phyloP scores from a whole-genome alignment of 2,329 filamentous ascomycete species.

The Pezicula neosporulosa region DNA sequence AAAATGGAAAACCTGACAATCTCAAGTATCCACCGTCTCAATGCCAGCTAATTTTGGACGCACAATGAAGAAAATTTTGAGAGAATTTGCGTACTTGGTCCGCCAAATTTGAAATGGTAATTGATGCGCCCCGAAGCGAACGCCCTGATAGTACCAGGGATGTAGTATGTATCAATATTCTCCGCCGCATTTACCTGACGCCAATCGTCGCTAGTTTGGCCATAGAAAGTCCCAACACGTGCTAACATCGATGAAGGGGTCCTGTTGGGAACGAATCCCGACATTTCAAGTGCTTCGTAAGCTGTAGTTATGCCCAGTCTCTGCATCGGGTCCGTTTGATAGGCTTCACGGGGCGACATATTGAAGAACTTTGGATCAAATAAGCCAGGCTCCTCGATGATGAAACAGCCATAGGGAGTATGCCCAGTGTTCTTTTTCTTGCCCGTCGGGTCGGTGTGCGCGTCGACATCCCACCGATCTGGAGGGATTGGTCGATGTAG shows the following conservation, averaged over 20 bases:
- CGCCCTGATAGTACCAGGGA: slow-evolving; percentile 27
- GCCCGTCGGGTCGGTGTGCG: slow-evolving; percentile 67
- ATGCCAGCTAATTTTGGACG: too few species aligned
- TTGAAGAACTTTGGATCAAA: slow-evolving; percentile 87
- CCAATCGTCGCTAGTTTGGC: slow-evolving; percentile 29
- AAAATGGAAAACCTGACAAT: too few species aligned
- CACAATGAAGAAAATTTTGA: too few species aligned
- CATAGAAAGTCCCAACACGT: slow-evolving; percentile 29
- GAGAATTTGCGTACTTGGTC: slow-evolving; percentile 23
- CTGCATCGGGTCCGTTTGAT: slow-evolving; percentile 79
- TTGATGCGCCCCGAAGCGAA: slow-evolving; percentile 32
- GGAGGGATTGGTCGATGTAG: slow-evolving; percentile 64
- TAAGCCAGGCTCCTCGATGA: slow-evolving; percentile 65
- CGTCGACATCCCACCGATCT: slow-evolving; percentile 71
- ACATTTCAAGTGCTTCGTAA: too few species aligned
- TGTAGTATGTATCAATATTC: slow-evolving; percentile 28
- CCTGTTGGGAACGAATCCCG: too few species aligned
- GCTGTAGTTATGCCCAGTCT: slow-evolving; percentile 67
- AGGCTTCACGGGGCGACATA: slow-evolving; percentile 78
- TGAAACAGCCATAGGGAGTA: slow-evolving; percentile 72
- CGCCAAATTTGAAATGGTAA: slow-evolving; percentile 39
- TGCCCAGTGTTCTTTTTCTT: slow-evolving; percentile 74
- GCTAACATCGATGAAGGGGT: too few species aligned
- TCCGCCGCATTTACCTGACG: slow-evolving; percentile 28
- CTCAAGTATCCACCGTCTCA: too few species aligned